Conservation (phyloP, 2,329 filamentous ascomycete species). For the Chaetomiaceae sp. region DNA sequence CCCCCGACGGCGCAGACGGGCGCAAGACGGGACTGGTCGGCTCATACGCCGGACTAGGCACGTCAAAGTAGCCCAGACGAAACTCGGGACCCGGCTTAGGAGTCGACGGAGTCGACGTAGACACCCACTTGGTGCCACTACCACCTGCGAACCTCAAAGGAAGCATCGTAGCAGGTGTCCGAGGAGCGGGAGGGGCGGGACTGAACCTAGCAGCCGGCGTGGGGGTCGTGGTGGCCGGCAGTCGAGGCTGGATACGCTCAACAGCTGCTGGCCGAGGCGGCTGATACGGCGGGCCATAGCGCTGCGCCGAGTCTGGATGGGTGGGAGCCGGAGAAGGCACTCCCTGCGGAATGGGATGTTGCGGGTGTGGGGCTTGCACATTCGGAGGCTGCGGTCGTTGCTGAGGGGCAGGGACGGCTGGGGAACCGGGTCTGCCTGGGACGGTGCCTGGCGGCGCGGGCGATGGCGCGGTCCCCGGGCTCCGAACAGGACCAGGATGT, state of each 20-base stretch:
- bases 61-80: slow-evolving; percentile 30
- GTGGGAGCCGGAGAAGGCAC: slow-evolving; percentile 6
- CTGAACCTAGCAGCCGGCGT: slow-evolving; percentile 32
- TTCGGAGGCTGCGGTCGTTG: slow-evolving; percentile 18
- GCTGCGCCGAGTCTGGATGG: slow-evolving; percentile 13
- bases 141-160: slow-evolving; percentile 21
- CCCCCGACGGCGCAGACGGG: slow-evolving; percentile 20
- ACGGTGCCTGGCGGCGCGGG: slow-evolving; percentile 22
- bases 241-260: slow-evolving; percentile 24
- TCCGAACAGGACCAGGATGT: slow-evolving; percentile 17
- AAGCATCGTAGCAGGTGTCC: slow-evolving; percentile 22
- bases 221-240: slow-evolving; percentile 14
- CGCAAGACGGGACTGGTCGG: slow-evolving; percentile 53
- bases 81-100: slow-evolving; percentile 38
- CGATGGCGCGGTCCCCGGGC: slow-evolving; percentile 16
- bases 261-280: slow-evolving; percentile 24
- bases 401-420: slow-evolving; percentile 16
- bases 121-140: slow-evolving; percentile 56
- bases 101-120: slow-evolving; percentile 54
- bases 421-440: slow-evolving; percentile 18
- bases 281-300: slow-evolving; percentile 29
- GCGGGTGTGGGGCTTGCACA: slow-evolving; percentile 21
- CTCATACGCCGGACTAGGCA: slow-evolving; percentile 52
- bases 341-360: slow-evolving; percentile 2
- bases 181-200: slow-evolving; percentile 17